Conservation (phyloP, 495 filamentous ascomycete species). For the Neurospora hispaniola region DNA sequence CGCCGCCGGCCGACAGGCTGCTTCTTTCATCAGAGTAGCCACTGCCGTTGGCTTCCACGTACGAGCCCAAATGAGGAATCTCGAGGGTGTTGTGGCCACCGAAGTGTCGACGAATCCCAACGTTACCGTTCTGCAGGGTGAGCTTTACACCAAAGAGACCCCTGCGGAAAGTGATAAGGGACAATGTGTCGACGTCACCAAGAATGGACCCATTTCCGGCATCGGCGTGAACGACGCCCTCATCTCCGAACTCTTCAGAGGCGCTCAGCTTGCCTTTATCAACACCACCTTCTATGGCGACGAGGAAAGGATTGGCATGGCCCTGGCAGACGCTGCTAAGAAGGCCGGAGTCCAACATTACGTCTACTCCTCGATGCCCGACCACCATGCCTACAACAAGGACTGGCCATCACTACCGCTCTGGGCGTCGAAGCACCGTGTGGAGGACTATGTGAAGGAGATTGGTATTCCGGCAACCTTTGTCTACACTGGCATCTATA, state of each 20-base stretch:
- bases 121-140: constrained; percentile 72
- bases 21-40: constrained; percentile 84
- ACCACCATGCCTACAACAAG: constrained; percentile 62
- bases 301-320: constrained; percentile 77
- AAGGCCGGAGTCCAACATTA: constrained; percentile 78
- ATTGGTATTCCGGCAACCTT: constrained; percentile 80
- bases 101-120: constrained; percentile 74
- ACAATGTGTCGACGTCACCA: constrained; percentile 27
- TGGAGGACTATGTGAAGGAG: constrained; percentile 82
- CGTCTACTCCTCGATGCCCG: constrained; percentile 93
- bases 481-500: constrained; percentile 94
- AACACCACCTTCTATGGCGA: constrained; percentile 98
- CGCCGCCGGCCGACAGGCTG: constrained; percentile 83
- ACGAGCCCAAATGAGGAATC: constrained; percentile 75
- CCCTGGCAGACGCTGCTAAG: constrained; percentile 83
- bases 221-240: constrained; percentile 47
- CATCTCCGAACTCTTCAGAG: constrained; percentile 67
- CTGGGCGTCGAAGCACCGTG: constrained; percentile 83
- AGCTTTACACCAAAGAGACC: constrained; percentile 57
- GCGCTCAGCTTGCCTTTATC: constrained; percentile 84
- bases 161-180: constrained; percentile 23
- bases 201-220: constrained; percentile 32
- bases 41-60: constrained; percentile 86
- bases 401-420: constrained; percentile 74
- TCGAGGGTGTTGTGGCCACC: constrained; percentile 69